These are phyloP conservation scores for Aureobasidium melanogenum DNA, from an alignment of 2,329 filamentous ascomycete species.

Conservation along the genomic window DNA sequence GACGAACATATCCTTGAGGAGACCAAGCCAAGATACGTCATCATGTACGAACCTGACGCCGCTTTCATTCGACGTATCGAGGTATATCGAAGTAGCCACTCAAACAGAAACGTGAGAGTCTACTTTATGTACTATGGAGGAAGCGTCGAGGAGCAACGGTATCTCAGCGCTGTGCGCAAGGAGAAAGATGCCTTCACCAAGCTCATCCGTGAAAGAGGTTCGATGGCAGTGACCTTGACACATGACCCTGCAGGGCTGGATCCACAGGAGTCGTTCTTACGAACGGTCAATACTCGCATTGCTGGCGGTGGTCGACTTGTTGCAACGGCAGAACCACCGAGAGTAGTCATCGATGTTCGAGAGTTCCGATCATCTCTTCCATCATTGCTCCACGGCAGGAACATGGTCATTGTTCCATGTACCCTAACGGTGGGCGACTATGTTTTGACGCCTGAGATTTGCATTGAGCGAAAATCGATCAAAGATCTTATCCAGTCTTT, in stretches of 20 bases:
- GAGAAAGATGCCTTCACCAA: constrained; percentile 96
- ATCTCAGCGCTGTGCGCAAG: constrained; percentile 43
- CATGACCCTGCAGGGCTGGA: constrained; percentile 63
- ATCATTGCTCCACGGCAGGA: constrained; percentile 80
- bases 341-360: constrained; percentile 89
- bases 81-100: constrained; percentile 91
- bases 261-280: constrained; percentile 82
- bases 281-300: constrained; percentile 93
- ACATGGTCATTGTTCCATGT: constrained; percentile 82
- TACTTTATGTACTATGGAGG: constrained; percentile 96
- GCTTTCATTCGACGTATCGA: constrained; percentile 91
- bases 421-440: constrained; percentile 97
- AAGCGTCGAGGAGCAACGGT: constrained; percentile 31
- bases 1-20: constrained; percentile 97
- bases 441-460: constrained; percentile 81
- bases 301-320: constrained; percentile 79
- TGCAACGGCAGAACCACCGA: constrained; percentile 78
- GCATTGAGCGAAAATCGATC: constrained; percentile 89
- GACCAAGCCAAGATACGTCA: constrained; percentile 82
- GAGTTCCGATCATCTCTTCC: constrained; percentile 92
- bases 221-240: constrained; percentile 83
- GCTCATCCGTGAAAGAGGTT: constrained; percentile 85
- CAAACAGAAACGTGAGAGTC: constrained; percentile 76
- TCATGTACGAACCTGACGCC: constrained; percentile 97
- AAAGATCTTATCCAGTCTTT: constrained; percentile 87